Evolutionary conservation across 2,329 filamentous ascomycete genomes (phyloP).

Genomic region (Fusarium graminum): DNA sequence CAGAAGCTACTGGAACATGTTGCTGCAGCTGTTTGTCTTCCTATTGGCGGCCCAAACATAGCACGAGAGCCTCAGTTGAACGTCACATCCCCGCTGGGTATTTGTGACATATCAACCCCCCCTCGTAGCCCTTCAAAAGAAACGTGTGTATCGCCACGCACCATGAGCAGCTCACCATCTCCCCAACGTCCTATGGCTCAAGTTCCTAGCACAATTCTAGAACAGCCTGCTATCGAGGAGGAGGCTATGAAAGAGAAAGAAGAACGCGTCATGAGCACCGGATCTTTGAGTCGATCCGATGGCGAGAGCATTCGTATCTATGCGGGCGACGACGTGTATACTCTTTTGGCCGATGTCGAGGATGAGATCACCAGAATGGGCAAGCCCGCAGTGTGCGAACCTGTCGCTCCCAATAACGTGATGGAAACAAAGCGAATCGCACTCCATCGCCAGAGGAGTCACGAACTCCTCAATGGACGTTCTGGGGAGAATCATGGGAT

Average conservation of each 20-base stretch:
- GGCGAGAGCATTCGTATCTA: slow-evolving; percentile 77
- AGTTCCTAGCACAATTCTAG: slow-evolving; percentile 68
- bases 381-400: slow-evolving; percentile 34
- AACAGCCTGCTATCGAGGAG: slow-evolving; percentile 63
- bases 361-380: slow-evolving; percentile 57
- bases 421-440: slow-evolving; percentile 53
- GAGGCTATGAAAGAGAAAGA: slow-evolving; percentile 47
- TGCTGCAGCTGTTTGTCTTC: slow-evolving; percentile 74
- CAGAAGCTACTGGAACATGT: slow-evolving; percentile 87
- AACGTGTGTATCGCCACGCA: slow-evolving; percentile 50
- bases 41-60: slow-evolving; percentile 47
- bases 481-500: slow-evolving; percentile 38
- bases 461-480: slow-evolving; percentile 62
- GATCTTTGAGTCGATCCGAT: slow-evolving; percentile 55
- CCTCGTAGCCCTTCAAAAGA: slow-evolving; percentile 70
- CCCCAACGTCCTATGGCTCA: slow-evolving; percentile 66
- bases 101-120: slow-evolving; percentile 66
- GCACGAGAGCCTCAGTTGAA: slow-evolving; percentile 59
- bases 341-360: slow-evolving; percentile 76
- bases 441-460: slow-evolving; percentile 64
- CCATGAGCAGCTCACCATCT: slow-evolving; percentile 59
- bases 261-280: slow-evolving; percentile 45
- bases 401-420: slow-evolving; percentile 12
- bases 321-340: slow-evolving; percentile 75
- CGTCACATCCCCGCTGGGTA: slow-evolving; percentile 52